Evolutionary conservation across 75 land plant genomes (phyloP).

Genomic region (Cupressus sempervirens): DNA sequence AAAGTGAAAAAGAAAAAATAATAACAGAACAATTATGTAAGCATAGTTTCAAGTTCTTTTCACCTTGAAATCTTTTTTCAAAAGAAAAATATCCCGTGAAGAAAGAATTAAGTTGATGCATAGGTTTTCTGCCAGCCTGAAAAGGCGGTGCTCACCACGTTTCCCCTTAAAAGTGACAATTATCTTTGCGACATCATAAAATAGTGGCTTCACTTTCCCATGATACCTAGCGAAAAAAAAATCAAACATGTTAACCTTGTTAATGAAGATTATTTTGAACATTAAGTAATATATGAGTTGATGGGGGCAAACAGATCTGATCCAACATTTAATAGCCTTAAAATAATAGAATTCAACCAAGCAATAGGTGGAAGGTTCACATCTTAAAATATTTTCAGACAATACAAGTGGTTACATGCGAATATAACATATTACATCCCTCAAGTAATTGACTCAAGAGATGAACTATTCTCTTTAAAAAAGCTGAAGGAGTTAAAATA

Average conservation of each 20-base stretch:
- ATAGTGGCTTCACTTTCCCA: conserved; percentile 73
- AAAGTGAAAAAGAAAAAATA: neutral
- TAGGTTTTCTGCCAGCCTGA: conserved; percentile 94
- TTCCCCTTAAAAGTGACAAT: conserved; percentile 71
- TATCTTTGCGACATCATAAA: conserved; percentile 91
- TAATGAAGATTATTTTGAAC: neutral
- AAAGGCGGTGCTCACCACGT: conserved; percentile 94
- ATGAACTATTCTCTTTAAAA: too few species aligned
- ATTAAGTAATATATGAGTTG: neutral
- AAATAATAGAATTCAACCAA: neutral
- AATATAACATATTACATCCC: neutral
- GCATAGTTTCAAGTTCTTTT: neutral
- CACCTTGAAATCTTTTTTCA: conserved; percentile 95
- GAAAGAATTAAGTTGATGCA: conserved; percentile 92
- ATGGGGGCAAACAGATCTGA: neutral
- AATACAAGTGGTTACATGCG: neutral
- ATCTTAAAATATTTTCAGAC: neutral
- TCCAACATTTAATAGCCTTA: neutral
- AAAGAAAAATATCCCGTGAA: conserved; percentile 64
- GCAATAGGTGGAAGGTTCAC: neutral
- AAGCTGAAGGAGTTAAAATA: too few species aligned
- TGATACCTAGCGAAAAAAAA: conserved; percentile 56
- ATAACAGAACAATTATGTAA: neutral
- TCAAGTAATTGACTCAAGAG: too few species aligned
- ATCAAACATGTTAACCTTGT: neutral